A percentile compares a stretch with the other conserved stretches of the same genome.
Evolutionary conservation across 106 monocot genomes (phyloP).

Genomic region (Acanthochlamys bracteata): DNA sequence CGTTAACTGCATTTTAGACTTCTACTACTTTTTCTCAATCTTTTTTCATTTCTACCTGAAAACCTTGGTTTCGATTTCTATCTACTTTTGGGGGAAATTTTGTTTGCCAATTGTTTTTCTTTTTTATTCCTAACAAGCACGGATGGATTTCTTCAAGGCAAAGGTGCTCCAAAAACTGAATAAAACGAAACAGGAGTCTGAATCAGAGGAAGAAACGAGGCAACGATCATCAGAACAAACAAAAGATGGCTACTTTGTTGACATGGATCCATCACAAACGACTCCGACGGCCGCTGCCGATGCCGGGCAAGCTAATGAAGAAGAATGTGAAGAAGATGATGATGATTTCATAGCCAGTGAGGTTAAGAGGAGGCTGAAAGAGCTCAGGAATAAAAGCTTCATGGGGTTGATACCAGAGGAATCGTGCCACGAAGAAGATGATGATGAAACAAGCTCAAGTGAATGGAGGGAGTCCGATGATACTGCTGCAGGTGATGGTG

Average conservation of each 20-base stretch:
- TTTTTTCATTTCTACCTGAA: not conserved
- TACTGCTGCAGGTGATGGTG: slow-evolving; percentile 22
- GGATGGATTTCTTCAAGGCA: slow-evolving; percentile 73
- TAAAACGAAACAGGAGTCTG: slow-evolving; percentile 20
- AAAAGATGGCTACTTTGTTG: slow-evolving; percentile 17
- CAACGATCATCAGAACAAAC: not conserved
- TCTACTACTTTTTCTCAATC: not conserved
- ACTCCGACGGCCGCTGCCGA: too few species aligned
- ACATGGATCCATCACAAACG: too few species aligned
- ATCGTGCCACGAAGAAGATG: slow-evolving; percentile 35
- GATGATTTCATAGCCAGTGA: slow-evolving; percentile 97
- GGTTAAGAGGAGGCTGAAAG: slow-evolving; percentile 87
- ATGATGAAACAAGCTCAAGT: slow-evolving; percentile 59
- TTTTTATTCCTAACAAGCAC: not conserved
- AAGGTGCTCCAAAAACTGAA: slow-evolving; percentile 22
- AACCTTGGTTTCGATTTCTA: too few species aligned
- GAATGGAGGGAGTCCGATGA: slow-evolving; percentile 59
- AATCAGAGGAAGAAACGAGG: slow-evolving; percentile 12
- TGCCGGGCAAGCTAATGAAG: too few species aligned
- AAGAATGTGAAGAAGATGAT: slow-evolving; percentile 62
- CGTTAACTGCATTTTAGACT: not conserved
- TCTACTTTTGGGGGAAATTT: too few species aligned
- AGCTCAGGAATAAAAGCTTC: slow-evolving; percentile 93
- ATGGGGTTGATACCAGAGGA: slow-evolving; percentile 97
- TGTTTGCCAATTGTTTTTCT: too few species aligned